These are phyloP conservation scores for Seminavis robusta DNA, from an alignment of 108 stramenopile species.

Conservation along the genomic window DNA sequence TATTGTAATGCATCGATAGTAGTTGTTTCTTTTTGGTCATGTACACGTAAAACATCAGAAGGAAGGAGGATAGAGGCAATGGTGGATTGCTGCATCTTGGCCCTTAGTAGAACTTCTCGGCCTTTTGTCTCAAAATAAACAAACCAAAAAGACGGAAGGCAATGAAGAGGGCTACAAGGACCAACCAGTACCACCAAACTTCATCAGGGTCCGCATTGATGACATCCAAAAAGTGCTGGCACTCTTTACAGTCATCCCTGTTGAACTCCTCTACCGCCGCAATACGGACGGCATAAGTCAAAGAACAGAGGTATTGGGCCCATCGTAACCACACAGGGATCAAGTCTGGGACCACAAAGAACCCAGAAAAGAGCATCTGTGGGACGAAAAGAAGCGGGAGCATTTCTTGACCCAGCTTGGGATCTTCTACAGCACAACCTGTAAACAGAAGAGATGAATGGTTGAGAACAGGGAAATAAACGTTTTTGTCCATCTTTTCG, in stretches of 20 bases:
- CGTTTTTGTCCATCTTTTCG: too few species aligned
- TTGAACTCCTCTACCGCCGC: constrained; percentile 56
- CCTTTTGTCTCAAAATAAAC: constrained; percentile 52
- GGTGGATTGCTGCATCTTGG: too few species aligned
- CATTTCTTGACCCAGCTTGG: constrained; percentile 44
- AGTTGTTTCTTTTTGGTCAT: too few species aligned
- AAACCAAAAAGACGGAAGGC: constrained; percentile 54
- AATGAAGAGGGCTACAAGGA: constrained; percentile 54
- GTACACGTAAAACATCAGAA: too few species aligned
- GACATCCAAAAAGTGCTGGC: constrained; percentile 40
- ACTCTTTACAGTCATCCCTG: constrained; percentile 30
- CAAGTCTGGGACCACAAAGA: constrained; percentile 50
- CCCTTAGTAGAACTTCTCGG: constrained; percentile 58
- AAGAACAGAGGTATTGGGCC: constrained; percentile 71
- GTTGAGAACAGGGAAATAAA: background rate
- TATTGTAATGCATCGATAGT: too few species aligned
- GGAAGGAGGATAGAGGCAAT: too few species aligned
- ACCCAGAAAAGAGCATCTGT: constrained; percentile 74
- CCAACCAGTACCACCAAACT: constrained; percentile 58
- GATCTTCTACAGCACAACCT: constrained; percentile 36
- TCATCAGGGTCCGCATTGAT: constrained; percentile 31
- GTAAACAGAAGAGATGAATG: constrained; percentile 1
- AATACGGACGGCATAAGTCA: constrained; percentile 55
- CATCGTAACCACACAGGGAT: constrained; percentile 59
- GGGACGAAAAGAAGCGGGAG: constrained; percentile 67